A percentile compares a stretch with the other conserved stretches of the same genome.
Conservation (phyloP, 2,329 filamentous ascomycete genomes). For the Penicillium vulpinum region DNA sequence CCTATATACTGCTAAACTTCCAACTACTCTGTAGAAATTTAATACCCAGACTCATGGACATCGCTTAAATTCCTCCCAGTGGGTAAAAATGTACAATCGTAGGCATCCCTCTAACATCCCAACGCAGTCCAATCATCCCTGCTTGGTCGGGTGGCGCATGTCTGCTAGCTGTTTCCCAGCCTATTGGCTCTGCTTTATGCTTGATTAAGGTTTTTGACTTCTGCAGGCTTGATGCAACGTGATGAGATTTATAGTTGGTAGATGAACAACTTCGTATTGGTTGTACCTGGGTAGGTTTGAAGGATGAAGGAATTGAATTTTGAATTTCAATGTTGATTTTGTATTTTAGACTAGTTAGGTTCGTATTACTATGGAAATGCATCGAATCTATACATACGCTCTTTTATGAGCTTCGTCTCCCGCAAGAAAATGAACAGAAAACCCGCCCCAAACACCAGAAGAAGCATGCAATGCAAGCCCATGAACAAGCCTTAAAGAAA, state of each 20-base stretch:
- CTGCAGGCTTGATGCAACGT: not conserved
- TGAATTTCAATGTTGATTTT: not conserved
- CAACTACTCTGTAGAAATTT: not conserved
- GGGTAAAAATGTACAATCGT: not conserved
- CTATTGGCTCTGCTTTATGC: not conserved
- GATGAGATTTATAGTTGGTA: no score
- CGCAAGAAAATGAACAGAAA: conserved; percentile 2
- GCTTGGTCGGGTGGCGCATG: not conserved
- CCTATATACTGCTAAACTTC: not conserved
- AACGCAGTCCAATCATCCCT: not conserved
- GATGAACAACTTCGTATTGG: no score
- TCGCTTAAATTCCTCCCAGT: not conserved
- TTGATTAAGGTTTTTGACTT: not conserved
- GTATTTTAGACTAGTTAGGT: not conserved
- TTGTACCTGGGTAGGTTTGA: no score
- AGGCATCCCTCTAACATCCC: not conserved
- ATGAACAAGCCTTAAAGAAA: not conserved
- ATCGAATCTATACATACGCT: not conserved
- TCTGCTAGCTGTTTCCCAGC: not conserved
- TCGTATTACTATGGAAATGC: not conserved
- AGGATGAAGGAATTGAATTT: no score
- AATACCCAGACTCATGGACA: not conserved
- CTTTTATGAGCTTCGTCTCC: not conserved
- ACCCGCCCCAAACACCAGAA: not conserved
- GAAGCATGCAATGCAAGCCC: not conserved